These are phyloP conservation scores for Phialocephala subalpina DNA, from an alignment of 2,329 filamentous ascomycete genomes.

Conservation along the genomic window DNA sequence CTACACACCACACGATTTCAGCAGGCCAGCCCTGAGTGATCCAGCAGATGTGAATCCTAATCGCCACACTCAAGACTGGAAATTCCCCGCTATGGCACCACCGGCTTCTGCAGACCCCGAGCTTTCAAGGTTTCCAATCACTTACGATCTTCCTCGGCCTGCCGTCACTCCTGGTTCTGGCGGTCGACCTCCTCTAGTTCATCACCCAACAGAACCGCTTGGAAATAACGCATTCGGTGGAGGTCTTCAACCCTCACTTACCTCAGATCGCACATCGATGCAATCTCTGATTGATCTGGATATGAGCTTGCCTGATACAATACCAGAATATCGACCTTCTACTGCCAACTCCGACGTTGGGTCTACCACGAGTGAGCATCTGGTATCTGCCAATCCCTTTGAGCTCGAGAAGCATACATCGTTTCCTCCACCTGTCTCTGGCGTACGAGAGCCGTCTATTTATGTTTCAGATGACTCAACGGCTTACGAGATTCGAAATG, in stretches of 20 bases:
- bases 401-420: slow-evolving; percentile 70
- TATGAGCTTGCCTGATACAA: slow-evolving; percentile 58
- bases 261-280: slow-evolving; percentile 37
- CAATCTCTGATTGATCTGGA: slow-evolving; percentile 60
- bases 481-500: slow-evolving; percentile 42
- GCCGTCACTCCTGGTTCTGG: slow-evolving; percentile 41
- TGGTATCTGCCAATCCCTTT: slow-evolving; percentile 64
- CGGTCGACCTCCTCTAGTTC: slow-evolving; percentile 55
- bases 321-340: slow-evolving; percentile 39
- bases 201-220: slow-evolving; percentile 61
- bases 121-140: slow-evolving; percentile 56
- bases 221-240: slow-evolving; percentile 33
- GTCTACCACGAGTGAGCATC: slow-evolving; percentile 63
- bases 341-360: slow-evolving; percentile 42
- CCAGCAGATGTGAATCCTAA: slow-evolving; percentile 62
- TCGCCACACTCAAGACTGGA: slow-evolving; percentile 63
- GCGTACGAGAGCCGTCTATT: slow-evolving; percentile 48
- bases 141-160: slow-evolving; percentile 44
- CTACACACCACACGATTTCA: slow-evolving; percentile 48
- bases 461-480: slow-evolving; percentile 46
- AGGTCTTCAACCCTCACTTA: slow-evolving; percentile 21
- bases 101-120: slow-evolving; percentile 62
- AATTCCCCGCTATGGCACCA: slow-evolving; percentile 62
- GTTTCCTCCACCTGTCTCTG: slow-evolving; percentile 53
- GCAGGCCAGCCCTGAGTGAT: slow-evolving; percentile 63